Evolutionary conservation across 345 rosid species (phyloP), one percentile per base, ranked within the genome.

Genomic region (Linum tenue): DNA sequence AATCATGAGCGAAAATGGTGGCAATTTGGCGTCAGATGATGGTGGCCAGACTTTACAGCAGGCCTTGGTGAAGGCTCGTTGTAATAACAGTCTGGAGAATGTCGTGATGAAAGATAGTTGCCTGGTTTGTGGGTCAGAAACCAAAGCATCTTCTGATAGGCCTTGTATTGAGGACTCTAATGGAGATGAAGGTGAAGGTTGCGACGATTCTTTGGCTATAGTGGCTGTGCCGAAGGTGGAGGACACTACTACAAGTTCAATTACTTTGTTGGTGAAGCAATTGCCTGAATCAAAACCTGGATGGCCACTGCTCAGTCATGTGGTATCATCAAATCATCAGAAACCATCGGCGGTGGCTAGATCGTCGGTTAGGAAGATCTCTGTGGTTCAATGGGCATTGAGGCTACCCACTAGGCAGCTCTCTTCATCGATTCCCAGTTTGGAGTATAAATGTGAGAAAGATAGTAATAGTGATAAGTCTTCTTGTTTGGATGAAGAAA

Each of bases 281-380:
- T 65, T 80, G 71, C 86, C 95, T 68, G 88, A 81, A 67, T 53
- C 67, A 62, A 83, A 75, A 63, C 91, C 97, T 16, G 92, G 99
- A 50, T 88, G 99, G 99, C 92, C 99, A 43, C 74, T 88, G 67
- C 95, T 82, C 66, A 81, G 85, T 43, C 85, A 75, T 59, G 70
- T 86, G 37, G 57, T 64, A 59, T 68, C 70, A 42, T 42, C 80
- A 0, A 72, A 85, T 43, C 56, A 61, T 43, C 56, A 61, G 59
- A 71, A 68, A 58, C 69, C 78, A 14, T 22, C 31, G 0, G 1
- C 31, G 31, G 68, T 75, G 42, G 71, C 72, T 55, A 71, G 72
- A 61, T 76, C 86, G 59, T 74, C 78, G 4, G 60, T 69, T 17
- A 80, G 90, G 69, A 72, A 84, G 72, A 80, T 85, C 71, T 83